Percentiles rank a stretch among this genome's conserved stretches.
Evolutionary conservation across 228 moss, liverwort and hornwort genomes (phyloP).

Genomic region (Sphagnum magellanicum): DNA sequence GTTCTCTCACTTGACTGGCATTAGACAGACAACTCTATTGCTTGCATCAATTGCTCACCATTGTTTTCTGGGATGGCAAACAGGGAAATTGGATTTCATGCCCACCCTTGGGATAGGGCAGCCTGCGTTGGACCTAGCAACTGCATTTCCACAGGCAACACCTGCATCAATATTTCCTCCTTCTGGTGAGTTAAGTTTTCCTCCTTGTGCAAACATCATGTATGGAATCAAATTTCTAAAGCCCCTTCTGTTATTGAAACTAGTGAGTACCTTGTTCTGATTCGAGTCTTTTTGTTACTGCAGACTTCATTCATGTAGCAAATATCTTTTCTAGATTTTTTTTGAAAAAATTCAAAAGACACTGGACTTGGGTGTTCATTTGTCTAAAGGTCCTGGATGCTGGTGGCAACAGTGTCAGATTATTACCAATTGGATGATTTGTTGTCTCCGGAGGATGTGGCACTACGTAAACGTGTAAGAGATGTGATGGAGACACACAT

Average conservation of each 20-base stretch:
- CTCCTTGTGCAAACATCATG: neutral
- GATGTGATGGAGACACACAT: conserved; percentile 82
- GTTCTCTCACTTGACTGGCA: no score
- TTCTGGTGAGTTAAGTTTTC: conserved; percentile 32
- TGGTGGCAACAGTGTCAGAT: conserved; percentile 63
- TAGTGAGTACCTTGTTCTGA: neutral
- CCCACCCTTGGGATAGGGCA: conserved; percentile 66
- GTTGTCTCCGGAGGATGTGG: conserved; percentile 65
- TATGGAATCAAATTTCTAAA: neutral
- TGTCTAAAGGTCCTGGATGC: no score
- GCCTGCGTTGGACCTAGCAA: conserved; percentile 61
- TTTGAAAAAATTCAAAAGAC: no score
- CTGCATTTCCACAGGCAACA: conserved; percentile 88
- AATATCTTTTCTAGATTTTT: no score
- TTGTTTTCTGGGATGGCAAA: conserved; percentile 8
- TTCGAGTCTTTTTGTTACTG: neutral
- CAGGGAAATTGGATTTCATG: conserved; percentile 47
- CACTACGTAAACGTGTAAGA: conserved; percentile 61
- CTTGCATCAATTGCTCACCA: no score
- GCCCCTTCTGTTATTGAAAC: neutral
- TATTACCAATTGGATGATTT: conserved; percentile 74
- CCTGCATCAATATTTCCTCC: conserved; percentile 78
- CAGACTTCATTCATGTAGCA: neutral
- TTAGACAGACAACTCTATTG: no score
- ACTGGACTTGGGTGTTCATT: no score